phyloP scores from a whole-genome alignment of 169 alveolate genomes.

The Babesia gibsoni region DNA sequence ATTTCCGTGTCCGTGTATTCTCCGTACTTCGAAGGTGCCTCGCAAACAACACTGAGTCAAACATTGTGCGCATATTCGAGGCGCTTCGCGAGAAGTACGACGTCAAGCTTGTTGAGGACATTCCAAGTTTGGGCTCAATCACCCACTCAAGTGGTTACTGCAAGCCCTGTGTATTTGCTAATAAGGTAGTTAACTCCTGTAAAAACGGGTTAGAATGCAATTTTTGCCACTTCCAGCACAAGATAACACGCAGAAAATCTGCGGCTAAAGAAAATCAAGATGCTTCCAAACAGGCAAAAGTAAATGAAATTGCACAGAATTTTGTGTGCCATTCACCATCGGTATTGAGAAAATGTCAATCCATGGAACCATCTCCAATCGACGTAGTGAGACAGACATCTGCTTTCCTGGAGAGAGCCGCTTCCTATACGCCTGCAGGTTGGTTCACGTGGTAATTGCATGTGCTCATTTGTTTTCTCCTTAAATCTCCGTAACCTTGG shows the following conservation, averaged over 20 bases:
- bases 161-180: constrained; percentile 78
- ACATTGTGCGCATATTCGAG: constrained; percentile 49
- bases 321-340: no score
- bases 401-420: no score
- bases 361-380: no score
- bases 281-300: neutral
- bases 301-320: neutral
- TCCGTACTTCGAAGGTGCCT: constrained; percentile 35
- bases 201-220: constrained; percentile 68
- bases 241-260: constrained; percentile 39
- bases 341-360: no score
- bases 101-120: neutral
- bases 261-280: constrained; percentile 1
- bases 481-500: no score
- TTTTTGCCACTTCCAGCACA: constrained; percentile 74
- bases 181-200: constrained; percentile 70
- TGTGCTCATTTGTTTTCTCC: no score
- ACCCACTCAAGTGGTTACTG: constrained; percentile 71
- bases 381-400: no score
- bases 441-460: no score
- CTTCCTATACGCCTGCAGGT: no score
- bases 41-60: constrained; percentile 26
- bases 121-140: constrained; percentile 70
- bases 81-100: constrained; percentile 45
- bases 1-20: constrained; percentile 34